Evolutionary conservation across 176 grass and related monocot genomes (phyloP), one percentile per base, ranked within the genome.

Genomic region (Pontederia paniculata): DNA sequence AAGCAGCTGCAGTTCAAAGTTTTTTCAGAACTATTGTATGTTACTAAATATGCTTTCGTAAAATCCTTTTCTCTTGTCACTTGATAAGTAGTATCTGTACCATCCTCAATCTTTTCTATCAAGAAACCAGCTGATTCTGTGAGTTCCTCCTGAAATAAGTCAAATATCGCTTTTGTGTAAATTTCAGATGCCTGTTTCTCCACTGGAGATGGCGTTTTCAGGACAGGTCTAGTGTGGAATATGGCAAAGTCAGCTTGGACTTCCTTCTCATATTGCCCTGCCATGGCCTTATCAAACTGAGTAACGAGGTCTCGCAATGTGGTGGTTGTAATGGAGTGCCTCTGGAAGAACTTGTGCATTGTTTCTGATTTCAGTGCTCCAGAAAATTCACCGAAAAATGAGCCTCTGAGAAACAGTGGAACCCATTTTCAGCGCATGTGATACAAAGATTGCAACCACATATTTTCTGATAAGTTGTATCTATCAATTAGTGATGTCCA

Each of bases 271-370:
- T 76, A 57, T 59, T 80, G 72, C 22, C 52, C 57, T 17, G 41
- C 52, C 37, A 71, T 86, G 19, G 70, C 77, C 49, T 79, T 80
- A 65, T 88, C 79, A 69, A 88, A 88, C 56, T 88, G 84, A 59
- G 61, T 51, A 10, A 82, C 76, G 55, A 79, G 57, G 66, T 88
- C 84, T 17, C 72, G 62, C 46, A 83, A 69, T 9, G 57, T 73
- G 55, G 75, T 81, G 2, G 65, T 79, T 21, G 79, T 79, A 14
- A 88, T 83, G 17, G 72, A 88, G 63, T 83, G 77, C 67, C 71
- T 79, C 58, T 52, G 75, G 52, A 88, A 83, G 49, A 88, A 79
- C 48, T 76, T 83, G 42, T 83, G 60, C 79, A 88, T 77, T 0
- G 67, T 70, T 61, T 88, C 79, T 55, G 50, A n/a, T 42, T 88